A percentile compares a stretch with the other conserved stretches of the same genome.
These are phyloP conservation scores for Fusarium sp. DNA, from an alignment of 2,329 filamentous ascomycete genomes.

Conservation along the genomic window DNA sequence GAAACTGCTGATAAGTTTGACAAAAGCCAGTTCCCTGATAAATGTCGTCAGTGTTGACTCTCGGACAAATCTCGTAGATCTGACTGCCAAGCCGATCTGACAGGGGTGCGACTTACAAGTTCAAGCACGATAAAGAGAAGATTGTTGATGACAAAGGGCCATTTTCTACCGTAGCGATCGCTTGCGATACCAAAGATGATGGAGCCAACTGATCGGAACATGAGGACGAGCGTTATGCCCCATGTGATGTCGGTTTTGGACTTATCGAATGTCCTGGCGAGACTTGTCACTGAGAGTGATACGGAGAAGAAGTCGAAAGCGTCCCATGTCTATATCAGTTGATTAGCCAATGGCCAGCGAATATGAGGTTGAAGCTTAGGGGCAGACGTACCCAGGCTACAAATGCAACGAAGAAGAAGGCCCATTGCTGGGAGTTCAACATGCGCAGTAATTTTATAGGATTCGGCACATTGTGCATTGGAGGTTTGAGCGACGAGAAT, in stretches of 20 bases:
- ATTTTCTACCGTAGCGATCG: slow-evolving; percentile 70
- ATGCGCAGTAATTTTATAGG: slow-evolving; percentile 61
- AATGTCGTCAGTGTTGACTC: slow-evolving; percentile 13
- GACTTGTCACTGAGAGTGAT: slow-evolving; percentile 66
- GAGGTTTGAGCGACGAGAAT: slow-evolving; percentile 66
- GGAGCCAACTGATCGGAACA: slow-evolving; percentile 68
- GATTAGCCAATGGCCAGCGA: neutral
- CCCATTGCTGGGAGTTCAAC: slow-evolving; percentile 64
- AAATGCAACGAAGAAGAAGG: slow-evolving; percentile 66
- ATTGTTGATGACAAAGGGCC: slow-evolving; percentile 83
- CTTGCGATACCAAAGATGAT: slow-evolving; percentile 65
- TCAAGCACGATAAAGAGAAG: slow-evolving; percentile 77
- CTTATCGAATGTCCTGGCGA: slow-evolving; percentile 64
- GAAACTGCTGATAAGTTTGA: slow-evolving; percentile 74
- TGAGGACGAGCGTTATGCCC: slow-evolving; percentile 72
- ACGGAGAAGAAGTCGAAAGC: slow-evolving; percentile 76
- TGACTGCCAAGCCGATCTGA: slow-evolving; percentile 3
- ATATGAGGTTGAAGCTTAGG: too few species aligned
- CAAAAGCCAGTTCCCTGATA: slow-evolving; percentile 74
- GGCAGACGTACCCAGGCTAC: slow-evolving; percentile 63
- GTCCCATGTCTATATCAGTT: slow-evolving; percentile 63
- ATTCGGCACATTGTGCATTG: slow-evolving; percentile 65
- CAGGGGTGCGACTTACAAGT: slow-evolving; percentile 61
- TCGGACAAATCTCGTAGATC: slow-evolving; percentile 10
- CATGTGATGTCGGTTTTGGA: slow-evolving; percentile 70